phyloP scores from a whole-genome alignment of 2,329 filamentous ascomycete species.

The Aspergillus sp. region DNA sequence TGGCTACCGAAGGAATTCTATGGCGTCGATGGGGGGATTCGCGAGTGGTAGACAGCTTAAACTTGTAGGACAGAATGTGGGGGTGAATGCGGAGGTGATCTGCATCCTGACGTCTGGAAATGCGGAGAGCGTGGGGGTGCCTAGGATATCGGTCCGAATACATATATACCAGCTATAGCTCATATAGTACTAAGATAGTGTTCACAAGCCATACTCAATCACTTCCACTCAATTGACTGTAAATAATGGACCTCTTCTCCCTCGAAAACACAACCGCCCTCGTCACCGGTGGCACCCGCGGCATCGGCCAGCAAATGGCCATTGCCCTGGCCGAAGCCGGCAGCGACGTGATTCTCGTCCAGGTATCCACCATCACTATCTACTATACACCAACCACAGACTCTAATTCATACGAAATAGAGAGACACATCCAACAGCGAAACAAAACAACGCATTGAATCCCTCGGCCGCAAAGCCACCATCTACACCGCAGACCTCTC shows the following conservation, averaged over 20 bases:
- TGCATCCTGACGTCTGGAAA: background rate
- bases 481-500: constrained; percentile 42
- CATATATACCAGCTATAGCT: background rate
- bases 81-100: background rate
- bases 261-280: constrained; percentile 33
- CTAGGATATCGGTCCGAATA: background rate
- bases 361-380: constrained; percentile 10
- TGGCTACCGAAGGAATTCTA: constrained; percentile 70
- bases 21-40: constrained; percentile 65
- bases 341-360: constrained; percentile 17
- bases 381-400: background rate
- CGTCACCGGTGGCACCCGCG: constrained; percentile 41
- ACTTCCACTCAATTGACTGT: too few species aligned
- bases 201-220: background rate
- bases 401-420: background rate
- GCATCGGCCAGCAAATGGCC: constrained; percentile 39
- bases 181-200: background rate
- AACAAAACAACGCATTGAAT: constrained; percentile 28
- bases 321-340: constrained; percentile 12
- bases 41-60: constrained; percentile 62
- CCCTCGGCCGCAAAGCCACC: constrained; percentile 34
- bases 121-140: constrained; percentile 5
- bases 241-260: constrained; percentile 26
- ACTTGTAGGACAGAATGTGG: background rate
- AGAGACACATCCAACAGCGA: constrained; percentile 21